phyloP scores from a whole-genome alignment of 208 protist species.

The Acanthamoeba healyi region DNA sequence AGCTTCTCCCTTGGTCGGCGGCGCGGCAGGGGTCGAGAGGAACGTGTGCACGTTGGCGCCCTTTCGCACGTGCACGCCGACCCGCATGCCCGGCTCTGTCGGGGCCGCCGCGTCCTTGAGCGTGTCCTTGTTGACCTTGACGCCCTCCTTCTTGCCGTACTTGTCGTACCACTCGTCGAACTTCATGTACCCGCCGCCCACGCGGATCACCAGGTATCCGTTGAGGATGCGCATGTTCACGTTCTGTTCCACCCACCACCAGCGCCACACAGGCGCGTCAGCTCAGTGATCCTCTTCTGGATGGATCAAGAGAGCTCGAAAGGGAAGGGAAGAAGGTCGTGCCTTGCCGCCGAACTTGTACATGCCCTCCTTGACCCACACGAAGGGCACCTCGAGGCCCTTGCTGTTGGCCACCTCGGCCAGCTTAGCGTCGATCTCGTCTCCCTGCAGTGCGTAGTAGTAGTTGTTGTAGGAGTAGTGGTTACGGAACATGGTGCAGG shows the following conservation, averaged over 20 bases:
- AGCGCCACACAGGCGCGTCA: neutral
- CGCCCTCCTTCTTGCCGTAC: constrained; percentile 71
- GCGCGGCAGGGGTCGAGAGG: no score
- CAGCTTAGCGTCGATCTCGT: constrained; percentile 47
- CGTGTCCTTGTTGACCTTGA: constrained; percentile 62
- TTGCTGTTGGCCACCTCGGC: neutral
- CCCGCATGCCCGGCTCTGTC: neutral
- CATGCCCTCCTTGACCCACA: constrained; percentile 52
- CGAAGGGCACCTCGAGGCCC: neutral
- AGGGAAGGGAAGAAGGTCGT: neutral
- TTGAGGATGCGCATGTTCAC: constrained; percentile 73
- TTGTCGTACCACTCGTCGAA: constrained; percentile 74
- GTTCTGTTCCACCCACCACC: neutral
- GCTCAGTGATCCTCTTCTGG: neutral
- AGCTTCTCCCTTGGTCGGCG: neutral
- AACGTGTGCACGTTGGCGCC: constrained; percentile 58
- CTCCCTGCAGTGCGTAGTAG: no score
- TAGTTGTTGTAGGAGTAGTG: no score
- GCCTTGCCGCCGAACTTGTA: constrained; percentile 55
- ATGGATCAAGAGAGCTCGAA: neutral
- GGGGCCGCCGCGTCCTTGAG: neutral
- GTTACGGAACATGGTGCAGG: no score
- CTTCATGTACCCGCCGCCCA: constrained; percentile 66
- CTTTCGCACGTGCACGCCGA: constrained; percentile 36
- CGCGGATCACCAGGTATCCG: constrained; percentile 68